phyloP scores from a whole-genome alignment of 306 rosid species.

The Quercus agrifolia region DNA sequence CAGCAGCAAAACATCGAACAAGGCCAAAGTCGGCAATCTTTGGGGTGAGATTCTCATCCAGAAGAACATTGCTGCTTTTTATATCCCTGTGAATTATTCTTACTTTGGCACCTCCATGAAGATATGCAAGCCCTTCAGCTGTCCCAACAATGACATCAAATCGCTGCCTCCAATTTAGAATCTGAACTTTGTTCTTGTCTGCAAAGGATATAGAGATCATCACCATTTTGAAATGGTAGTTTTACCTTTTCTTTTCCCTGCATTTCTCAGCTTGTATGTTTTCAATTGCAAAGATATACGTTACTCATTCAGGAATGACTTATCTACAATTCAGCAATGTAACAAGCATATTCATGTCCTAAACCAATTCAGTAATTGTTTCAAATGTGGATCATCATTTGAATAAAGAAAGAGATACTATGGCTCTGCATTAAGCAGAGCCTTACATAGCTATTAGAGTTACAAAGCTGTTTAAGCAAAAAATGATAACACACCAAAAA shows the following conservation, averaged over 20 bases:
- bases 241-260: not conserved
- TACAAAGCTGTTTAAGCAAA: too few species aligned
- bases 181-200: slow-evolving; percentile 60
- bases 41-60: slow-evolving; percentile 69
- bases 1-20: slow-evolving; percentile 72
- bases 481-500: too few species aligned
- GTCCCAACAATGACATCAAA: slow-evolving; percentile 58
- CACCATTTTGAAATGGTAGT: not conserved
- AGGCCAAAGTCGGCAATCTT: slow-evolving; percentile 92
- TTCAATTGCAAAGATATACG: not conserved
- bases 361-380: not conserved
- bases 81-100: slow-evolving; percentile 92
- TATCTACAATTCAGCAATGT: not conserved
- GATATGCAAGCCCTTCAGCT: slow-evolving; percentile 89
- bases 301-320: not conserved
- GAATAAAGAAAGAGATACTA: not conserved
- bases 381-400: not conserved
- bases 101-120: slow-evolving; percentile 59
- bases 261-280: not conserved
- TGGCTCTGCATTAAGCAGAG: too few species aligned
- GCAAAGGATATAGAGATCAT: slow-evolving; percentile 20
- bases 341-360: not conserved
- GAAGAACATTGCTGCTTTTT: slow-evolving; percentile 83
- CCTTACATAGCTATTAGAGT: too few species aligned
- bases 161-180: slow-evolving; percentile 72